Evolutionary conservation across 805 yeast genomes (phyloP).

Genomic region (Blastobotrys mokoenaii): DNA sequence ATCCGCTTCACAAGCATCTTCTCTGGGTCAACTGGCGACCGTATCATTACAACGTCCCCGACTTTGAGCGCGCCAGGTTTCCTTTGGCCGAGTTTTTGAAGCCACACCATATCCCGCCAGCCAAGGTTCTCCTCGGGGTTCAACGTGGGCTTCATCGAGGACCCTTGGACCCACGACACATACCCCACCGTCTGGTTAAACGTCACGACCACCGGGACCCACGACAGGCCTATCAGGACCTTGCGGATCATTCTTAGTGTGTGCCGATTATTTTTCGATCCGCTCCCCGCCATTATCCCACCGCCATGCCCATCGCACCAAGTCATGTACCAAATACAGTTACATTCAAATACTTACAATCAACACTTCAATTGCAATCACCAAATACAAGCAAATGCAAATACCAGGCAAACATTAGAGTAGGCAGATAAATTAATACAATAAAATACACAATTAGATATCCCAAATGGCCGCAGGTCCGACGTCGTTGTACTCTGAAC

Average conservation of each 20-base stretch:
- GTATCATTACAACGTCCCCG: conserved; percentile 68
- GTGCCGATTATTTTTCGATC: too few relatives aligned
- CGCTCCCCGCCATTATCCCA: too few relatives aligned
- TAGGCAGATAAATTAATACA: background rate
- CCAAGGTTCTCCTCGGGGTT: conserved; percentile 50
- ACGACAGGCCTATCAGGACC: conserved; percentile 32
- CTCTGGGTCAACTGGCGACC: conserved; percentile 76
- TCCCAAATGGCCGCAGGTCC: conserved; percentile 88
- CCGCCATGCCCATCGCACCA: background rate
- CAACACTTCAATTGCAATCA: too few relatives aligned
- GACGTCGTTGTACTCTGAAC: conserved; percentile 61
- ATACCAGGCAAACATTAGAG: background rate
- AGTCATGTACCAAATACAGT: too few relatives aligned
- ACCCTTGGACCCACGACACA: conserved; percentile 67
- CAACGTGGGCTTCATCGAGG: conserved; percentile 83
- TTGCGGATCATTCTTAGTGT: conserved; percentile 27
- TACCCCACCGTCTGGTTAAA: conserved; percentile 63
- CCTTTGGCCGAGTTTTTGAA: conserved; percentile 56
- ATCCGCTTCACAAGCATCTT: conserved; percentile 72
- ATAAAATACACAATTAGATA: conserved; percentile 13
- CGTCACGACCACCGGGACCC: conserved; percentile 76
- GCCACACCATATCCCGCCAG: conserved; percentile 40
- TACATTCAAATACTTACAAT: too few relatives aligned
- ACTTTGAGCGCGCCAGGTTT: conserved; percentile 38
- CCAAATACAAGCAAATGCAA: too few relatives aligned